Conservation (phyloP, 1,284 basidiomycete genomes). For the Porodaedalea pini region DNA sequence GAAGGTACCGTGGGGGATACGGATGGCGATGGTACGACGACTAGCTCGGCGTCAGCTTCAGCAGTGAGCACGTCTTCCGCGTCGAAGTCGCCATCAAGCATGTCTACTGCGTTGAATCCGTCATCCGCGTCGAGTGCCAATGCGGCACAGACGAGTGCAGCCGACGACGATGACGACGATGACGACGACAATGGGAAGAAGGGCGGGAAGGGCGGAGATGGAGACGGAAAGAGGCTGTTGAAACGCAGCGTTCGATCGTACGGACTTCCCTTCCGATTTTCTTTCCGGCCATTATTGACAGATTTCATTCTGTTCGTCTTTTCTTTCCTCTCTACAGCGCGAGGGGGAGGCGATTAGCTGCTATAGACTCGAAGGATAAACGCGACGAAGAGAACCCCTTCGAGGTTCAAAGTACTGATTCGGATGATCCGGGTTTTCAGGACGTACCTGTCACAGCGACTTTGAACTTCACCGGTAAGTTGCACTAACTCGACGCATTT, state of each 20-base stretch:
- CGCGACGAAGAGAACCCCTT: slow-evolving; percentile 27
- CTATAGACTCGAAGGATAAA: background rate
- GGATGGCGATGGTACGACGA: slow-evolving; percentile 11
- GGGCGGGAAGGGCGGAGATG: slow-evolving; percentile 22
- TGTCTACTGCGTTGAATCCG: background rate
- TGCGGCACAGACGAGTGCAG: slow-evolving; percentile 2
- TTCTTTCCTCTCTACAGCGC: background rate
- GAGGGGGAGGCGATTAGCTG: background rate
- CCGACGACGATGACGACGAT: slow-evolving; percentile 18
- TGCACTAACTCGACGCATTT: background rate
- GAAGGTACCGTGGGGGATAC: slow-evolving; percentile 2
- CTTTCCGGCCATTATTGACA: background rate
- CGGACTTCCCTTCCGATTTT: background rate
- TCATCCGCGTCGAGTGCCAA: slow-evolving; percentile 8
- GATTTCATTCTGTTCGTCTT: background rate
- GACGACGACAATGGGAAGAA: slow-evolving; percentile 23
- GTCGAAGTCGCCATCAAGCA: background rate
- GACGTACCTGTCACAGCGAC: slow-evolving; percentile 40
- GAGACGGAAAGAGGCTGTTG: slow-evolving; percentile 11
- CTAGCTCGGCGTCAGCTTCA: slow-evolving; percentile 9
- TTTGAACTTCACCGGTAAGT: slow-evolving; percentile 48
- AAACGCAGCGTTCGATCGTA: slow-evolving; percentile 4
- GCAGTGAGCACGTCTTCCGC: background rate
- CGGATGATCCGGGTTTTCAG: slow-evolving; percentile 36
- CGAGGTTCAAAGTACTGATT: slow-evolving; percentile 29